Conservation (phyloP, 108 stramenopile species). For the Fragilaria crotonensis region DNA sequence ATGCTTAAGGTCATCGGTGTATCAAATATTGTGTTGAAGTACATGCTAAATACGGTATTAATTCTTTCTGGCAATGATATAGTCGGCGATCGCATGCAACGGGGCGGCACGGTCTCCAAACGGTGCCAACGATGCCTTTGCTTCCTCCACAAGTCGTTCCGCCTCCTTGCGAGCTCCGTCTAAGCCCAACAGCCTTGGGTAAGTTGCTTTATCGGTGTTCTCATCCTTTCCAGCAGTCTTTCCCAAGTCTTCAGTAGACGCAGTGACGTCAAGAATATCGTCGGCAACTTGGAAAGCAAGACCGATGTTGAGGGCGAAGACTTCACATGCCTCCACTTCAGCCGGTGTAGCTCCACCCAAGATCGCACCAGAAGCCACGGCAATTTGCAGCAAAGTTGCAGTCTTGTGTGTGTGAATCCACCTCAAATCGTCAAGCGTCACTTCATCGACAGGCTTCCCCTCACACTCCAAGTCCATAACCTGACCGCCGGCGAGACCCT, state of each 20-base stretch:
- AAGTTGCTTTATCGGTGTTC: slow-evolving; percentile 90
- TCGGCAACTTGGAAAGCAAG: slow-evolving; percentile 96
- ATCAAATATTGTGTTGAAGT: no score
- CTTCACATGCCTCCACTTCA: slow-evolving; percentile 82
- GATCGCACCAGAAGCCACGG: slow-evolving; percentile 87
- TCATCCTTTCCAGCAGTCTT: slow-evolving; percentile 95
- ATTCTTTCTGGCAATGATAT: slow-evolving; percentile 89
- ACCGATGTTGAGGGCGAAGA: slow-evolving; percentile 91
- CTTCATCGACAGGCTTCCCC: slow-evolving; percentile 79
- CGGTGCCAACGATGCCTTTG: slow-evolving; percentile 74
- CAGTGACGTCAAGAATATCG: slow-evolving; percentile 95
- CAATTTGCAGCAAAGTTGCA: slow-evolving; percentile 84
- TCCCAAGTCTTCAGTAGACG: slow-evolving; percentile 88
- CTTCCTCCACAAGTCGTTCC: slow-evolving; percentile 72
- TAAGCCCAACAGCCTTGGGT: slow-evolving; percentile 88
- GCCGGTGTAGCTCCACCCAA: slow-evolving; percentile 85
- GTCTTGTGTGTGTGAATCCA: slow-evolving; percentile 99
- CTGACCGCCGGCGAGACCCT: slow-evolving; percentile 91
- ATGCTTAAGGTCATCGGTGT: no score
- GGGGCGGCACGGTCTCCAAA: slow-evolving; percentile 86
- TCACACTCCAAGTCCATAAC: slow-evolving; percentile 95
- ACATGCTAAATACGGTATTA: no score
- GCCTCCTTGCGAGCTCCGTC: slow-evolving; percentile 89
- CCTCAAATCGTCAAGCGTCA: slow-evolving; percentile 83
- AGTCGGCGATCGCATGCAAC: slow-evolving; percentile 87